Evolutionary conservation across 345 rosid species (phyloP).

Genomic region (Erucastrum elatum): DNA sequence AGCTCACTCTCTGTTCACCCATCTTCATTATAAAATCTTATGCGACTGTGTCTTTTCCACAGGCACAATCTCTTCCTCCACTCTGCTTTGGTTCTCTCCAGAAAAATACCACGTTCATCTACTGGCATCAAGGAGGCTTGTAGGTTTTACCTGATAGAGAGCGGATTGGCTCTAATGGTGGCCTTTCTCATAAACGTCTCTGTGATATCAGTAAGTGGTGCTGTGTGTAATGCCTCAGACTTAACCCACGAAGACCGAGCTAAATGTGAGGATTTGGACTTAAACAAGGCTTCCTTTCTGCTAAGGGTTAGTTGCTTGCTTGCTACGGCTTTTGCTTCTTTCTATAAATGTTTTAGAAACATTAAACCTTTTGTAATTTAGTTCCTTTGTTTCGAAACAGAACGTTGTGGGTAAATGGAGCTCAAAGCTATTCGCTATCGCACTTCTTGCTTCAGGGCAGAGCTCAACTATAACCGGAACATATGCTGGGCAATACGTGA

Average conservation of each 20-base stretch:
- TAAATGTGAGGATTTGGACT: slow-evolving; percentile 73
- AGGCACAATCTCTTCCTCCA: slow-evolving; percentile 97
- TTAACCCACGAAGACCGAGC: slow-evolving; percentile 58
- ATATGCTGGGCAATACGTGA: slow-evolving; percentile 96
- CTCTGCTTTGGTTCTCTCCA: slow-evolving; percentile 92
- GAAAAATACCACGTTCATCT: slow-evolving; percentile 83
- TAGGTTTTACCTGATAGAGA: slow-evolving; percentile 84
- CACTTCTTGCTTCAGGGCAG: slow-evolving; percentile 93
- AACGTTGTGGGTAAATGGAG: slow-evolving; percentile 97
- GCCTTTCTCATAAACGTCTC: slow-evolving; percentile 95
- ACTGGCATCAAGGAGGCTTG: slow-evolving; percentile 90
- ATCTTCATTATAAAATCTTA: neutral
- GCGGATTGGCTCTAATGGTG: slow-evolving; percentile 73
- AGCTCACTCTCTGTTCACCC: slow-evolving; percentile 32
- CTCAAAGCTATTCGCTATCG: slow-evolving; percentile 88
- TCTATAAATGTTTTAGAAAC: neutral
- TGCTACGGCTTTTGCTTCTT: neutral
- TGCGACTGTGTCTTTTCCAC: neutral
- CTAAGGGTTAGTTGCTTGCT: slow-evolving; percentile 51
- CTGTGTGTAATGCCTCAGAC: slow-evolving; percentile 70
- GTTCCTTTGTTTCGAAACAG: slow-evolving; percentile 47
- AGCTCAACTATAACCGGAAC: slow-evolving; percentile 99
- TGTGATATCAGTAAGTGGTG: slow-evolving; percentile 82
- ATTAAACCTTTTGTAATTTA: neutral
- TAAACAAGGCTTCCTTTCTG: slow-evolving; percentile 87